Evolutionary conservation across 352 stramenopile species (phyloP), one percentile per base, ranked within the genome.

Genomic region (Aphanomyces invadans): DNA sequence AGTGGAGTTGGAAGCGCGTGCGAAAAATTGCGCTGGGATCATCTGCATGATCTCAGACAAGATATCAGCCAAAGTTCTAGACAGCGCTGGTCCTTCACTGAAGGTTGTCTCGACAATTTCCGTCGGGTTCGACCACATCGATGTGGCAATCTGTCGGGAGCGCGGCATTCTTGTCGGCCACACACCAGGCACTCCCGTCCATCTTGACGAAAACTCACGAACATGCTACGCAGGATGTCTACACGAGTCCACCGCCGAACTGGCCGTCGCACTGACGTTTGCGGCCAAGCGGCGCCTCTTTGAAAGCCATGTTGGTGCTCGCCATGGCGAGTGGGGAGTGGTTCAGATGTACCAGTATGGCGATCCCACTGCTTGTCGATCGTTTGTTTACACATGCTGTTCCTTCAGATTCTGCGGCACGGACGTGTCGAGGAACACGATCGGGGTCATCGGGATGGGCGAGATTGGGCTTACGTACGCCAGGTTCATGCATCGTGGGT

Each of bases 101-200:
- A 73, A 75, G 38, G 80, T 89, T 19, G 80, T 89, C 25, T 91
- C 68, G 66, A 96, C 90, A 33, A 90, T 97, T 80, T 95, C 82
- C n/a, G 88, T 92, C 4, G 90, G 90, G 57, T 83, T 87, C 53
- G 90, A 97, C 78, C 88, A 97, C 70, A 93, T 97, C 70, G 89
- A 96, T 56, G 69, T 96, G 3, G 71, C 80, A 19, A 79, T 79
- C 29, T 95, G 85, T 53, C 71, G 80, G 55, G 76, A 75, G 32
- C 69, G 74, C 1, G 78, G 81, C 53, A 88, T 96, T 56, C 71
- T 64, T 19, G 85, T 96, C 7, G 86, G 86, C 28, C 88, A 95
- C 70, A 96, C 88, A 1, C 82, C 82, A 5, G 74, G 76, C 69
- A 78, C 81, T 17, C 7, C 3, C 12, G 9, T 42, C 42, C 3